A percentile compares a stretch with the other conserved stretches of the same genome.
Evolutionary conservation across 345 rosid genomes (phyloP).

Genomic region (Eucalyptus microcorys): DNA sequence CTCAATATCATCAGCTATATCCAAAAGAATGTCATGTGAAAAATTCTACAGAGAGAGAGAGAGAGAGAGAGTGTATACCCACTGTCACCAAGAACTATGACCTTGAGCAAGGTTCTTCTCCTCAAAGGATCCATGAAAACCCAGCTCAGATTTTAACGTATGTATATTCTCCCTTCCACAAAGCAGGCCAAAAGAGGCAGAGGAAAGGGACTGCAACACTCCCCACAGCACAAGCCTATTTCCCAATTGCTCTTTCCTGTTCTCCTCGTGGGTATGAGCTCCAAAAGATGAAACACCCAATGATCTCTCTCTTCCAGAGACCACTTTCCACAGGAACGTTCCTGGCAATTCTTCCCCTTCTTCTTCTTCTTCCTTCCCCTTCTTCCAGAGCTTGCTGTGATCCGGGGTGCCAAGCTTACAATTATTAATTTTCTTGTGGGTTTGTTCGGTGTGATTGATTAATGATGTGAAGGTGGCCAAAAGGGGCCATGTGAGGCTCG

Average conservation of each 20-base stretch:
- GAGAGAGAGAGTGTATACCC: conserved; percentile 31
- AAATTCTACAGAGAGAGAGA: neutral
- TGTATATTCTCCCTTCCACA: neutral
- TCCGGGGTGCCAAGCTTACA: neutral
- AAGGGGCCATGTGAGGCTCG: neutral
- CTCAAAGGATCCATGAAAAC: conserved; percentile 31
- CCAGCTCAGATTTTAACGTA: neutral
- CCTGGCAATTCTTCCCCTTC: neutral
- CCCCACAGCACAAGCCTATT: neutral
- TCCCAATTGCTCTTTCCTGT: neutral
- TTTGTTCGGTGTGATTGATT: neutral
- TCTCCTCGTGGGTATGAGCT: neutral
- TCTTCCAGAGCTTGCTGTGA: neutral
- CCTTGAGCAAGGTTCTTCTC: conserved; percentile 70
- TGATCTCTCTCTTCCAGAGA: neutral
- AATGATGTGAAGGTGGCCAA: neutral
- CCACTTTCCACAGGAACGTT: neutral
- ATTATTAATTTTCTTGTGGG: neutral
- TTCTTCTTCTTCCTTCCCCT: neutral
- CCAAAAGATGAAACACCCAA: neutral
- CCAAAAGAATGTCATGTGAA: neutral
- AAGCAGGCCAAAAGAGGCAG: neutral
- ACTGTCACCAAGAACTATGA: conserved; percentile 79
- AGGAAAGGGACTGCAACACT: neutral
- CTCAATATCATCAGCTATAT: neutral